A percentile compares a stretch with the other conserved stretches of the same genome.
Conservation (phyloP, 129 eudicot genomes). For the Escallonia herrerae region DNA sequence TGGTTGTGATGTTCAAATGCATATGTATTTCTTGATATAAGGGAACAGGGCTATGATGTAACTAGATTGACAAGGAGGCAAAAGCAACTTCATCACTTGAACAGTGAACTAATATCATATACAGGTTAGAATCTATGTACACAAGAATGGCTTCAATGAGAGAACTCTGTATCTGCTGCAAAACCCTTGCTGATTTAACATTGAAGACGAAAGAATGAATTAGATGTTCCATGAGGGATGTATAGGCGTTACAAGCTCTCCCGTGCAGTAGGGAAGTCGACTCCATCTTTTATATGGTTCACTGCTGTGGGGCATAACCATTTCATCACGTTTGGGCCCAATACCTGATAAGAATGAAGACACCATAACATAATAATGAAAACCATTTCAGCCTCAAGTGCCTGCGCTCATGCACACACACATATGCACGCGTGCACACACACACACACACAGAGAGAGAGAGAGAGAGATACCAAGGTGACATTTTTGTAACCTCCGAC, state of each 20-base stretch:
- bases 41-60: too few species aligned
- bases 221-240: not conserved
- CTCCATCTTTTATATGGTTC: slow-evolving; percentile 78
- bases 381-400: not conserved
- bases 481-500: slow-evolving; percentile 65
- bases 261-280: slow-evolving; percentile 55
- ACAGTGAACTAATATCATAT: too few species aligned
- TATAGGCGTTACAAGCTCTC: slow-evolving; percentile 34
- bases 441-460: not conserved
- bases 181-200: not conserved
- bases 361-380: not conserved
- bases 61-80: too few species aligned
- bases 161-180: slow-evolving; percentile 2
- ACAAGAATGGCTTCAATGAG: not conserved
- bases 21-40: too few species aligned
- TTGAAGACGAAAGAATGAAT: not conserved
- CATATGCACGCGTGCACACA: too few species aligned
- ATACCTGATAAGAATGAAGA: slow-evolving; percentile 31
- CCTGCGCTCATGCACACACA: too few species aligned
- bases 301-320: slow-evolving; percentile 74
- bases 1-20: too few species aligned
- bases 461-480: slow-evolving; percentile 39
- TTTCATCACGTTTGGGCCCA: slow-evolving; percentile 67
- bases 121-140: too few species aligned
- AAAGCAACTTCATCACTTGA: too few species aligned